These are phyloP conservation scores for Apostasia ramifera DNA, from an alignment of 106 monocot species.

Conservation along the genomic window DNA sequence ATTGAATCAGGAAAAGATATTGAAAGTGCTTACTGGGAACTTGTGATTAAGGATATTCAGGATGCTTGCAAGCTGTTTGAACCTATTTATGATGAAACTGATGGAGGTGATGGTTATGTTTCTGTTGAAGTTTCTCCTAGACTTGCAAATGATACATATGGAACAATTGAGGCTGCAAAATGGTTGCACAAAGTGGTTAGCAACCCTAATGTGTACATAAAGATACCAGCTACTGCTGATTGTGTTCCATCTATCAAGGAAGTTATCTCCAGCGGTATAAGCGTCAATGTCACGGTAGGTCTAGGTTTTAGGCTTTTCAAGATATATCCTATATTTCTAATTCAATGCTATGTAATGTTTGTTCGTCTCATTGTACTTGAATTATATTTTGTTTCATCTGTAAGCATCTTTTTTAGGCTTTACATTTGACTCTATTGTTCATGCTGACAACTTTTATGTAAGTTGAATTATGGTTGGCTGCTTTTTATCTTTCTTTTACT, in stretches of 20 bases:
- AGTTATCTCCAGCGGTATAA: slow-evolving; percentile 76
- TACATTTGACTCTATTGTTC: neutral
- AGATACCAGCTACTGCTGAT: slow-evolving; percentile 96
- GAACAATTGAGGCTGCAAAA: slow-evolving; percentile 87
- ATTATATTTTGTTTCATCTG: neutral
- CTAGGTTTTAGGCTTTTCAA: neutral
- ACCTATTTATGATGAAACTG: slow-evolving; percentile 69
- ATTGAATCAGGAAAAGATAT: slow-evolving; percentile 60
- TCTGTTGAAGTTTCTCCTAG: slow-evolving; percentile 95
- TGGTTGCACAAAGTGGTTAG: slow-evolving; percentile 75
- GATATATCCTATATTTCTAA: neutral
- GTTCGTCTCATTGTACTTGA: neutral
- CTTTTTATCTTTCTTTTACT: too few species aligned
- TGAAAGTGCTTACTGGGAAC: slow-evolving; percentile 89
- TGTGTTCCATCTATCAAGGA: slow-evolving; percentile 81
- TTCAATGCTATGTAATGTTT: neutral
- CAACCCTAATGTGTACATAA: slow-evolving; percentile 80
- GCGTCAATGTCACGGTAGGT: slow-evolving; percentile 95
- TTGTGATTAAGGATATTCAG: slow-evolving; percentile 94
- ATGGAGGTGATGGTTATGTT: slow-evolving; percentile 91
- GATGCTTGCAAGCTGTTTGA: slow-evolving; percentile 96
- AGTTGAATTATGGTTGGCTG: too few species aligned
- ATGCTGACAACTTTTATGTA: too few species aligned
- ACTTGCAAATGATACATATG: slow-evolving; percentile 77
- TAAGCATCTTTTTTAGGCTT: neutral